Evolutionary conservation across 2,329 filamentous ascomycete species (phyloP).

Genomic region (Ceratocystis alfenasii): DNA sequence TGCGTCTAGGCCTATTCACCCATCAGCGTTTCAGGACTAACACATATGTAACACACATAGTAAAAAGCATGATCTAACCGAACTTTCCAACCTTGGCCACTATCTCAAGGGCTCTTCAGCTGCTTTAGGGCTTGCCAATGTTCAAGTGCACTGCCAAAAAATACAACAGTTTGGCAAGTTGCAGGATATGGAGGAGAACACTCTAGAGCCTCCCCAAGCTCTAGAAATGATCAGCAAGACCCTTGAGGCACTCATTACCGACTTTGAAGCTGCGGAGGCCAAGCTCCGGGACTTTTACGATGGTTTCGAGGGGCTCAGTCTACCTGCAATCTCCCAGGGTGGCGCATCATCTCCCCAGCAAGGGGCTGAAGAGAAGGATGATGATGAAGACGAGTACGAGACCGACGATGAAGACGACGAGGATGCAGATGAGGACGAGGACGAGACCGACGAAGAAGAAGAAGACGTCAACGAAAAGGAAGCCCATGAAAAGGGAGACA

Average conservation of each 20-base stretch:
- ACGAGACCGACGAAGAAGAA: constrained; percentile 11
- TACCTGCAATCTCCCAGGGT: background rate
- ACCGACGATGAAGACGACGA: constrained; percentile 13
- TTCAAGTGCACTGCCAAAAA: constrained; percentile 89
- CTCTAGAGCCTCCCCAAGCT: constrained; percentile 56
- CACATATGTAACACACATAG: constrained; percentile 34
- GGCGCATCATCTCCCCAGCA: constrained; percentile 13
- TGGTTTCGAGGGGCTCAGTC: background rate
- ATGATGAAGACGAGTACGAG: constrained; percentile 15
- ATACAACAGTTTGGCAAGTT: constrained; percentile 84
- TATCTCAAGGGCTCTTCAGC: constrained; percentile 97
- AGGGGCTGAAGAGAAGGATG: constrained; percentile 17
- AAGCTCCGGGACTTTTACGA: constrained; percentile 57
- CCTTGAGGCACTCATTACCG: constrained; percentile 58
- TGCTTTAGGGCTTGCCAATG: constrained; percentile 78
- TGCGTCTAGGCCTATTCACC: background rate
- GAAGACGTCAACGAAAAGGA: constrained; percentile 8
- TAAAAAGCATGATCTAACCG: constrained; percentile 52
- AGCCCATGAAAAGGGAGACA: background rate
- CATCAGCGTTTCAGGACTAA: background rate
- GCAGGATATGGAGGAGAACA: constrained; percentile 63
- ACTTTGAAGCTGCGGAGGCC: constrained; percentile 62
- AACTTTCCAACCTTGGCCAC: constrained; percentile 75
- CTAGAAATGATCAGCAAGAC: constrained; percentile 58
- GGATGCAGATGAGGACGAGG: constrained; percentile 18